phyloP scores from a whole-genome alignment of 495 filamentous ascomycete species.

The Daldinia caldariorum region DNA sequence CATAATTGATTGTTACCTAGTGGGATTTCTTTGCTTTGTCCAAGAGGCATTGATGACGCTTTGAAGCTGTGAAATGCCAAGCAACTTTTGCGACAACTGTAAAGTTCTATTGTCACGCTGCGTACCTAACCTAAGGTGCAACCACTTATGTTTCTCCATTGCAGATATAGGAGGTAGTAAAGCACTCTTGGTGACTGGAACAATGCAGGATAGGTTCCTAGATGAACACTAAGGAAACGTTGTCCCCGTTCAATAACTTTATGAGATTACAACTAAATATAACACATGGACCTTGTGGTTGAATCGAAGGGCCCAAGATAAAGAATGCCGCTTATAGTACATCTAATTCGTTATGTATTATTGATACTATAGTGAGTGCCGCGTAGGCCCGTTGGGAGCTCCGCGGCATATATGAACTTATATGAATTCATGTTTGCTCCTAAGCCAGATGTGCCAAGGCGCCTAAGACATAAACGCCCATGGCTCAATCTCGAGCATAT shows the following conservation, averaged over 20 bases:
- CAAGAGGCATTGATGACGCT: neutral
- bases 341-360: neutral
- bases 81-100: neutral
- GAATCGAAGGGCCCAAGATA: neutral
- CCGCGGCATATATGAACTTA: slow-evolving; percentile 37
- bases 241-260: neutral
- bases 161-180: neutral
- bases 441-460: slow-evolving; percentile 31
- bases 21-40: neutral
- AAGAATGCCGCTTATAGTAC: slow-evolving; percentile 1
- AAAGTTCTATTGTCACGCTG: neutral
- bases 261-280: neutral
- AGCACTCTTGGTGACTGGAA: neutral
- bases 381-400: slow-evolving; percentile 19
- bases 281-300: neutral
- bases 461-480: slow-evolving; percentile 33
- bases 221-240: neutral
- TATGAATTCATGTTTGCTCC: slow-evolving; percentile 21
- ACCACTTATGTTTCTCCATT: neutral
- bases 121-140: no score
- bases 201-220: neutral
- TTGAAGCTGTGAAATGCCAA: neutral
- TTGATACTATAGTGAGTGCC: slow-evolving; percentile 16
- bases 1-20: neutral
- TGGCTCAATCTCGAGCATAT: slow-evolving; percentile 37